Evolutionary conservation across 2,329 filamentous ascomycete species (phyloP).

Genomic region (Botrytis medusae): DNA sequence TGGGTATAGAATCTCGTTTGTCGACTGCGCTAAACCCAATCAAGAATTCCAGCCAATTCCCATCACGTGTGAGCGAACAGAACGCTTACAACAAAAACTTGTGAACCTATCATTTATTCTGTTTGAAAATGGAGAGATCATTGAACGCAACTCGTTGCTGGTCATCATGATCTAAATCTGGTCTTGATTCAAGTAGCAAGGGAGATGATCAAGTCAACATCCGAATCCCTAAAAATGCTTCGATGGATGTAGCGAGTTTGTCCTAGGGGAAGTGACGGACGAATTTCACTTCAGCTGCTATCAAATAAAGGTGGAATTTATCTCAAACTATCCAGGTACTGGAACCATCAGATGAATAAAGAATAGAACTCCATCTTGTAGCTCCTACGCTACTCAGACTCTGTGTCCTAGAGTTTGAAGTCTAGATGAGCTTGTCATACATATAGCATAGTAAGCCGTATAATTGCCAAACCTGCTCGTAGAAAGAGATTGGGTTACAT

Average conservation of each 20-base stretch:
- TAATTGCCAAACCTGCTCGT: too few relatives aligned
- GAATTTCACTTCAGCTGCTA: neutral
- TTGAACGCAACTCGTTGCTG: neutral
- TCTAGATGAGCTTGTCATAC: too few relatives aligned
- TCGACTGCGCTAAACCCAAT: neutral
- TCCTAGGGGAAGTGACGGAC: neutral
- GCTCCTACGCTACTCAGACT: too few relatives aligned
- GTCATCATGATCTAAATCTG: neutral
- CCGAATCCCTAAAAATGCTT: neutral
- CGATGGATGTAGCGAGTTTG: neutral
- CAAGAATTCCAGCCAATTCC: neutral
- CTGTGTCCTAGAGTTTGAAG: too few relatives aligned
- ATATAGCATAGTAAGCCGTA: too few relatives aligned
- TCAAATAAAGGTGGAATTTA: neutral
- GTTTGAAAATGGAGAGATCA: fast-evolving
- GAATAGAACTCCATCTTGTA: too few relatives aligned
- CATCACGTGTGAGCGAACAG: neutral
- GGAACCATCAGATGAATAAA: too few relatives aligned
- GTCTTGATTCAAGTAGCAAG: neutral
- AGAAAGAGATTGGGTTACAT: too few relatives aligned
- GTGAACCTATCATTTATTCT: neutral
- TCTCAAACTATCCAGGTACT: neutral
- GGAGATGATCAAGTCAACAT: neutral
- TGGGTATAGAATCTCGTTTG: neutral
- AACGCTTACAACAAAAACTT: neutral